Conservation (phyloP, 2,329 filamentous ascomycete genomes). For the Colletotrichum chlorophyti region DNA sequence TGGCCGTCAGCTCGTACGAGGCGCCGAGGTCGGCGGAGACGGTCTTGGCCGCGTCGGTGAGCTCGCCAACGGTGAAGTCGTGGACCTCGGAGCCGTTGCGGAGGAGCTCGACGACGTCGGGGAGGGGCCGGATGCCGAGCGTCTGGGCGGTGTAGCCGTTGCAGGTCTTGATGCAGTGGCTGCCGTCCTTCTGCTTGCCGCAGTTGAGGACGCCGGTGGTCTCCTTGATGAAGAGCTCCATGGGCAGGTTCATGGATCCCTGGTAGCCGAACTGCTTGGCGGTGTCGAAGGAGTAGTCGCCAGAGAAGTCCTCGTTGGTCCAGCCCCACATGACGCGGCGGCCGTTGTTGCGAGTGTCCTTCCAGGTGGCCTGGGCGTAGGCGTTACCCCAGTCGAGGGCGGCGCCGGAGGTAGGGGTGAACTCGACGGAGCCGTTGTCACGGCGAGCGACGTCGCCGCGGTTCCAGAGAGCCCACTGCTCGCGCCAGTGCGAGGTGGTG, state of each 20-base stretch:
- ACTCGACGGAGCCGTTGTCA: slow-evolving; percentile 28
- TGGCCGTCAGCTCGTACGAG: slow-evolving; percentile 29
- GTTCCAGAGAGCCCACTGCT: slow-evolving; percentile 30
- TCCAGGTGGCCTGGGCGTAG: slow-evolving; percentile 29
- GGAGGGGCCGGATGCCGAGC: slow-evolving; percentile 24
- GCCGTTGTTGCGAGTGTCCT: slow-evolving; percentile 15
- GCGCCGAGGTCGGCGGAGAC: slow-evolving; percentile 13
- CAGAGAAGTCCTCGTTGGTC: slow-evolving; percentile 25
- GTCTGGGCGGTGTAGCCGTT: slow-evolving; percentile 24
- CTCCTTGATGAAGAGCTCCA: slow-evolving; percentile 29
- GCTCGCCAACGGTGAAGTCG: slow-evolving; percentile 17
- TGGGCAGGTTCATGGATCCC: slow-evolving; percentile 28
- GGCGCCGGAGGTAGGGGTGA: slow-evolving; percentile 23
- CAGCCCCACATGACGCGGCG: slow-evolving; percentile 29
- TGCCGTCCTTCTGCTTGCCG: slow-evolving; percentile 23
- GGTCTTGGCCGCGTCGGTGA: slow-evolving; percentile 3
- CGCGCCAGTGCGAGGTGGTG: slow-evolving; percentile 28
- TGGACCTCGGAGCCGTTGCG: slow-evolving; percentile 17
- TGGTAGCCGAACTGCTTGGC: slow-evolving; percentile 26
- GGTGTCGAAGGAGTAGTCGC: slow-evolving; percentile 10
- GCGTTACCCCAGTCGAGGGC: slow-evolving; percentile 30
- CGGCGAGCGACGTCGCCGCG: slow-evolving; percentile 25
- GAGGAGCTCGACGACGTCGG: slow-evolving; percentile 26
- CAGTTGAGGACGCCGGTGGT: slow-evolving; percentile 26
- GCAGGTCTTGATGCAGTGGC: slow-evolving; percentile 17